Evolutionary conservation across 2,329 filamentous ascomycete species (phyloP), one percentile per base, ranked within the genome.

Genomic region (Penicillium sp.): DNA sequence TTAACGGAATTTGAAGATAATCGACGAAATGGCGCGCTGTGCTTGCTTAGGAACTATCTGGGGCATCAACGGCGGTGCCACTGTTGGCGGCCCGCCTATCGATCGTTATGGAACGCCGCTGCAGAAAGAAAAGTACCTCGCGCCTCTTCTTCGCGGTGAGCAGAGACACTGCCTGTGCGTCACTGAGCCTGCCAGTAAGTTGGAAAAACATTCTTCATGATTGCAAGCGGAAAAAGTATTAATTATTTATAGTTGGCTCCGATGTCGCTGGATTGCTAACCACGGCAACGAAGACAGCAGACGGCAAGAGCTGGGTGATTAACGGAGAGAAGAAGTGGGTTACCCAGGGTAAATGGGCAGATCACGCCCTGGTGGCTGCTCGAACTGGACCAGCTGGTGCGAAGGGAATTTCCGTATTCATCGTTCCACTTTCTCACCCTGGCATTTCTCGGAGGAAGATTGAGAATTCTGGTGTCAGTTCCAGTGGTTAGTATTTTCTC

Each of bases 251-350:
- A 52, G 54, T 42, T 26, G 89, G 89, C 7, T 86, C 82, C 15
- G 89, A 93, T 68, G 89, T 93, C 3, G 87, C 89, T 17, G 84
- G 86, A 6, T n/a, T n/a, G n/a, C 76, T 93, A 27, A 79, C 85
- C 51, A 92, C 89, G 0, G 88, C 88, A 2, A 80, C 80, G 59
- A 89, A 89, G 75, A 88, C 85, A 0, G 69, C 83, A 3, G 86
- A 89, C 63, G 87, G 87, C 39, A 84, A 85, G 68, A 80, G 84
- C 70, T 91, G 88, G 68, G 78, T 79, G 55, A 76, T 82, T 42
- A 63, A 61, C 41, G 88, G 88, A 42, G 88, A 84, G 48, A 91
- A 91, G 80, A 91, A 91, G 73, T 89, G 87, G 87, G 89, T 89
- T 64, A 90, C 87, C 29, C 89, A 89, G 68, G 88, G 87, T 42